Evolutionary conservation across 805 yeast genomes (phyloP).

Genomic region (Pichia kluyveri): DNA sequence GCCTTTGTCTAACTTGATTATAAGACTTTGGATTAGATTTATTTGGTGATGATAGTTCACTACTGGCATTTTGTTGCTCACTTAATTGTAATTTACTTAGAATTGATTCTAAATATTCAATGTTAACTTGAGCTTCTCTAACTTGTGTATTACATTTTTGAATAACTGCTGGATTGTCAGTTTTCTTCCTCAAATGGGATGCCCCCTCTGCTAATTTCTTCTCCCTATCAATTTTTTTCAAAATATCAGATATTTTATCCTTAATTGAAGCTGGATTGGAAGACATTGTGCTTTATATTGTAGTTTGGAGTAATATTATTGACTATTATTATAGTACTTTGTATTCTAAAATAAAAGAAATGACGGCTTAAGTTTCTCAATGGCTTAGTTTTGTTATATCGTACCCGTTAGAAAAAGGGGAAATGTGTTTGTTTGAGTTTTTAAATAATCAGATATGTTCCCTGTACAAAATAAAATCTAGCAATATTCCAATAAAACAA

Average conservation of each 20-base stretch:
- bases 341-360: too few relatives aligned
- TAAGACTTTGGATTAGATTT: not conserved
- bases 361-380: too few relatives aligned
- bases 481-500: too few relatives aligned
- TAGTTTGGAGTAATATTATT: too few relatives aligned
- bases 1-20: constrained; percentile 17
- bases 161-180: constrained; percentile 73
- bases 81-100: constrained; percentile 47
- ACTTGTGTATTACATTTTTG: constrained; percentile 87
- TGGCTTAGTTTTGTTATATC: too few relatives aligned
- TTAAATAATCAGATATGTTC: too few relatives aligned
- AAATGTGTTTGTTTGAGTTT: too few relatives aligned
- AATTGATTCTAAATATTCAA: constrained; percentile 77
- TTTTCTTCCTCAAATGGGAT: constrained; percentile 65
- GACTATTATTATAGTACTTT: too few relatives aligned
- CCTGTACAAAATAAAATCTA: too few relatives aligned
- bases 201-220: constrained; percentile 83
- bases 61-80: not conserved
- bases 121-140: constrained; percentile 84
- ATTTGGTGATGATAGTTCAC: not conserved
- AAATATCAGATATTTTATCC: constrained; percentile 49
- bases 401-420: too few relatives aligned
- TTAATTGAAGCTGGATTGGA: constrained; percentile 22
- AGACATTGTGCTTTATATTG: constrained; percentile 1
- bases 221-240: constrained; percentile 81